Conservation (phyloP, 2,329 filamentous ascomycete genomes). For the Ceratocystis variospora region DNA sequence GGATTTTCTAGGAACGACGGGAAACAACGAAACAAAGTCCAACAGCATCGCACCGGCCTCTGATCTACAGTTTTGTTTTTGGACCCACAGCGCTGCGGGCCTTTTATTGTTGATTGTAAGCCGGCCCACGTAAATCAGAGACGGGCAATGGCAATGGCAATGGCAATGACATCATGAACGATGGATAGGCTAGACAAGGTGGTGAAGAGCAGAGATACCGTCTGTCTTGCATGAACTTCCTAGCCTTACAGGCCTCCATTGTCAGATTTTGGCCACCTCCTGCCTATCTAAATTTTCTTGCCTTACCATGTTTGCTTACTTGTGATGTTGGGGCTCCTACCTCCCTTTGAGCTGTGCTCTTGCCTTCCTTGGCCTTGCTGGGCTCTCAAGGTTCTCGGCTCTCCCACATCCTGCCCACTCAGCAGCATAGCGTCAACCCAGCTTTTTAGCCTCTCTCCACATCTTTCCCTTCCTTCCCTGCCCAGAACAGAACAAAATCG, state of each 20-base stretch:
- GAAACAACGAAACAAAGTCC: neutral
- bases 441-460: too few relatives aligned
- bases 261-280: too few relatives aligned
- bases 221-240: neutral
- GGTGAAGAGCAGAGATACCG: neutral
- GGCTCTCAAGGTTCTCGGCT: slow-evolving; percentile 2
- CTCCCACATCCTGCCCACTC: neutral
- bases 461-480: too few relatives aligned
- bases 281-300: neutral
- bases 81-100: too few relatives aligned
- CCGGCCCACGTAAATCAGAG: too few relatives aligned
- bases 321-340: neutral
- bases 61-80: too few relatives aligned
- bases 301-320: neutral
- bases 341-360: slow-evolving; percentile 4
- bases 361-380: neutral
- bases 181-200: too few relatives aligned
- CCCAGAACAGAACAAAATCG: neutral
- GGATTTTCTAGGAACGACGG: neutral
- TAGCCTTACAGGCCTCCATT: too few relatives aligned
- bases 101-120: too few relatives aligned
- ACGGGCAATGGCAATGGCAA: neutral
- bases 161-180: neutral
- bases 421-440: neutral
- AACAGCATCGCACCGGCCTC: too few relatives aligned